Evolutionary conservation across 495 filamentous ascomycete genomes (phyloP).

Genomic region (Glonium stellatum): DNA sequence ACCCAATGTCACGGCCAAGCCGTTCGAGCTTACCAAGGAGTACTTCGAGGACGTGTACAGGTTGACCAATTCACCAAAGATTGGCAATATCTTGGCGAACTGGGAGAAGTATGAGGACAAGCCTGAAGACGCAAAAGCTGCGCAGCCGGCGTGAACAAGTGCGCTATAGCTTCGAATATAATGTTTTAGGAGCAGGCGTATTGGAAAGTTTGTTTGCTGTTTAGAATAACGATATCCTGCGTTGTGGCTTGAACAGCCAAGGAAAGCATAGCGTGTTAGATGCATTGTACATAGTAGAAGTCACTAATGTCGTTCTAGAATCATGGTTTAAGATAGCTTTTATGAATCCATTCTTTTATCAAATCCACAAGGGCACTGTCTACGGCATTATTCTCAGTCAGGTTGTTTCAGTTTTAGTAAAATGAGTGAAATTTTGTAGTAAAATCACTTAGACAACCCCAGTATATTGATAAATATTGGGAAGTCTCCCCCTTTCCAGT

Average conservation of each 20-base stretch:
- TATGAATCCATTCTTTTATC: background rate
- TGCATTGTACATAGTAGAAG: background rate
- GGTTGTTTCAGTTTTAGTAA: too few relatives aligned
- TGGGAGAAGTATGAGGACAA: slow-evolving; percentile 62
- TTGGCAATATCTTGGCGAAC: slow-evolving; percentile 83
- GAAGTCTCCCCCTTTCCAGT: too few relatives aligned
- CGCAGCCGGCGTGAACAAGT: slow-evolving; percentile 10
- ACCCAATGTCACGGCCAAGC: slow-evolving; percentile 91
- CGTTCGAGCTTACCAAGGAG: slow-evolving; percentile 93
- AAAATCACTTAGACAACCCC: too few relatives aligned
- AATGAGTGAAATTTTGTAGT: too few relatives aligned
- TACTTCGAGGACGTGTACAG: slow-evolving; percentile 98
- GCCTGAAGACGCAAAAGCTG: slow-evolving; percentile 22
- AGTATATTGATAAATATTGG: too few relatives aligned
- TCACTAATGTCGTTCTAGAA: background rate
- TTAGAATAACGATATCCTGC: slow-evolving; percentile 14
- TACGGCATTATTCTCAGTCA: too few relatives aligned
- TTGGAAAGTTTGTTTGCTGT: background rate
- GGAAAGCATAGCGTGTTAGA: background rate
- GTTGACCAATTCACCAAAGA: slow-evolving; percentile 86
- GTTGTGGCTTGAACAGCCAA: background rate
- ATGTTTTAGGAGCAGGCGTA: slow-evolving; percentile 5
- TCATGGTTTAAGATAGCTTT: too few relatives aligned
- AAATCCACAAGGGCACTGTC: background rate
- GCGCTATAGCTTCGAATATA: slow-evolving; percentile 12